phyloP scores from a whole-genome alignment of 2,329 filamentous ascomycete genomes.

The Phaeoacremonium minimum region DNA sequence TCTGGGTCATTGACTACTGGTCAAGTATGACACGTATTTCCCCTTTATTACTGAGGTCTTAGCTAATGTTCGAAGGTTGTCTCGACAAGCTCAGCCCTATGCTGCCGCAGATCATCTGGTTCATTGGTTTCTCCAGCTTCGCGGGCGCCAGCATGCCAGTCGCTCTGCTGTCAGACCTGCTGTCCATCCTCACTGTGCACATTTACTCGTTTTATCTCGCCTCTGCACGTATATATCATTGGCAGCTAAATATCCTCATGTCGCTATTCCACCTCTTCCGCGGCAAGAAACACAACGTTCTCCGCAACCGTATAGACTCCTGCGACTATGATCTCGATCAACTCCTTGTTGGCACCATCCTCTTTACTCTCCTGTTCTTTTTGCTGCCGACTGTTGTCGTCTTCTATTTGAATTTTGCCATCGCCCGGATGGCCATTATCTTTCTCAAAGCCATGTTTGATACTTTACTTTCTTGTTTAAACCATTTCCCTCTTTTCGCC shows the following conservation, averaged over 20 bases:
- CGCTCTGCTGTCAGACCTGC: conserved; percentile 87
- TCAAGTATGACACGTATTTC: conserved; percentile 55
- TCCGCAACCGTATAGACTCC: conserved; percentile 95
- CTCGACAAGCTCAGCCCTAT: conserved; percentile 73
- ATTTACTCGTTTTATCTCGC: conserved; percentile 98
- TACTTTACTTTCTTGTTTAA: conserved; percentile 86
- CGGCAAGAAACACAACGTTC: conserved; percentile 94
- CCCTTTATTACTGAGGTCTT: too few species aligned
- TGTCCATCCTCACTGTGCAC: conserved; percentile 87
- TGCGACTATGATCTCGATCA: conserved; percentile 99
- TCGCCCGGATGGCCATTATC: conserved; percentile 92
- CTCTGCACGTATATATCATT: conserved; percentile 94
- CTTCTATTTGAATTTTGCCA: conserved; percentile 94
- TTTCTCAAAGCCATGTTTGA: conserved; percentile 87
- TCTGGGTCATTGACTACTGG: conserved; percentile 99
- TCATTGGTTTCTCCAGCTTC: conserved; percentile 92
- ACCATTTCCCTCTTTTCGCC: conserved; percentile 96
- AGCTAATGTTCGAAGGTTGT: conserved; percentile 50
- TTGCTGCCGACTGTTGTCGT: conserved; percentile 91
- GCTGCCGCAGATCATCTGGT: conserved; percentile 82
- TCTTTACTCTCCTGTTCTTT: conserved; percentile 95
- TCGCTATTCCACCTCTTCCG: conserved; percentile 98
- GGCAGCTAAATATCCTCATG: conserved; percentile 94
- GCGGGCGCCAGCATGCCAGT: conserved; percentile 96
- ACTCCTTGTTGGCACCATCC: conserved; percentile 88